Base-by-base conservation (phyloP, 148 eudicot genomes). In the Bassia scoparia region DNA sequence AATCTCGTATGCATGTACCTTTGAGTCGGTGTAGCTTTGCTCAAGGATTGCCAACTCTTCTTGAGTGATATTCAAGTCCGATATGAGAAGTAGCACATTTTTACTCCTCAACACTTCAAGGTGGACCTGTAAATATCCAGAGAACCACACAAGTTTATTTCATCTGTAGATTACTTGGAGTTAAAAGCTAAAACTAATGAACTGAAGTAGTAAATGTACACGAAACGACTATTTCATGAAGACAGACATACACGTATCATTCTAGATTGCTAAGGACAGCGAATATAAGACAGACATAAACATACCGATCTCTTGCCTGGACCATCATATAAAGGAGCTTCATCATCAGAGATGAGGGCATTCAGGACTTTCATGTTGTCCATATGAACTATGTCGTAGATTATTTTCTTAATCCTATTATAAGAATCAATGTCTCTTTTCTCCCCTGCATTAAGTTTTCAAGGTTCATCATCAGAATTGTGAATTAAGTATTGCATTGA, bases 281-380 rank as follows among this genome's bases (percentile, higher is more conserved):
- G 12, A 1, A 41, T 41, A 41, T 41, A 41, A 0, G 12, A 8
- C n/a, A n/a, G 17, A 44, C 5, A 18, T 3, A 27, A 16, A 69
- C 56, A 18, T 14, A 82, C 92, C 84, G 83, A 64, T 78, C 54
- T 83, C 69, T 85, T 82, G 30, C 75, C 2, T 18, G 69, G 15
- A 41, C 89, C 72, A 60, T 87, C 86, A 69, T 26, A 66, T 15
- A 89, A 75, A 29, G 84, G 84, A 3, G 27, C 82, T 30, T 38
- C 27, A 43, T 83, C 87, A 33, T 83, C 79, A 50, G 59, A 46
- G 50, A 89, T 70, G 23, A 89, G 53, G 7, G 71, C 59, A 48
- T 43, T 82, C 69, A 89, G 81, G n/a, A 83, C 79, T 52, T 81
- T 74, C 83, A 89, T 78, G 82, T 83, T 87, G 76, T 89, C 90